These are phyloP conservation scores for Prunus salicina DNA, from an alignment of 306 rosid species.

Conservation along the genomic window DNA sequence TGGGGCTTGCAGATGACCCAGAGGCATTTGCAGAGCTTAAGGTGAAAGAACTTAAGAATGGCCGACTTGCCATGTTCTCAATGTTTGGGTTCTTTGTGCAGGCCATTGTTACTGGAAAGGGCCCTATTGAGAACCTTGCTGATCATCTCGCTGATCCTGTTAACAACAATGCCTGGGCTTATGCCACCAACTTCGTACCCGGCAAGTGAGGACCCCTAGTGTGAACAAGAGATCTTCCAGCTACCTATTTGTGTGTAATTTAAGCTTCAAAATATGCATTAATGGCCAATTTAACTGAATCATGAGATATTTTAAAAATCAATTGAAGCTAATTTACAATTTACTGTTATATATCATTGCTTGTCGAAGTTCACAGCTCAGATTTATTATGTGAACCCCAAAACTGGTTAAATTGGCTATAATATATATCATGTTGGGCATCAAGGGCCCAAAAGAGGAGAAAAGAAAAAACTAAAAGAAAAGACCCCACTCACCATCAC, in stretches of 20 bases:
- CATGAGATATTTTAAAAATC: background rate
- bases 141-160: constrained; percentile 44
- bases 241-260: background rate
- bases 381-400: background rate
- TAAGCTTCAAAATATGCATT: background rate
- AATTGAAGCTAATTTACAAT: background rate
- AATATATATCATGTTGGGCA: background rate
- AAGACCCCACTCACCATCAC: background rate
- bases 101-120: constrained; percentile 39
- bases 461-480: background rate
- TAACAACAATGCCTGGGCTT: constrained; percentile 32
- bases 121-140: constrained; percentile 41
- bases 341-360: background rate
- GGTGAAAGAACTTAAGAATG: constrained; percentile 40
- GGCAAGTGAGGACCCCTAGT: constrained; percentile 29
- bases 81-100: constrained; percentile 38
- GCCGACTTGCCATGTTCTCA: constrained; percentile 38
- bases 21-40: constrained; percentile 43
- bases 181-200: constrained; percentile 33
- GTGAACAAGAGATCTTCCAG: background rate
- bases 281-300: background rate
- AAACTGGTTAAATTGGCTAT: background rate
- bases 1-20: constrained; percentile 38
- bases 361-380: background rate
- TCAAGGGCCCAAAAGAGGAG: background rate